phyloP scores from a whole-genome alignment of 805 yeast genomes.

The Jamesozyma piceae region DNA sequence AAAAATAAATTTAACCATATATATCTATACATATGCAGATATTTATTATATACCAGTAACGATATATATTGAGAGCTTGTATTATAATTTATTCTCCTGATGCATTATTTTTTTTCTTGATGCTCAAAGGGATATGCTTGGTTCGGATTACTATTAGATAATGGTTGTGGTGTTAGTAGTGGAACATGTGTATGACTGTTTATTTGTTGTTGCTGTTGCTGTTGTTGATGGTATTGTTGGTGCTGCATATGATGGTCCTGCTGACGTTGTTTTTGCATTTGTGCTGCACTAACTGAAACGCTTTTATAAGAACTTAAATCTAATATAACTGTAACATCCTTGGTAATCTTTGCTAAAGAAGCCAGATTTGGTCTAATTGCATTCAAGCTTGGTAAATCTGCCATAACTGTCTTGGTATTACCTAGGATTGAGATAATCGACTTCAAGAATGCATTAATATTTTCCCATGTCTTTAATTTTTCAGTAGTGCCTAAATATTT shows the following conservation, averaged over 20 bases:
- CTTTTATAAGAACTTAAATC: slow-evolving; percentile 52
- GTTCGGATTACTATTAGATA: slow-evolving; percentile 6
- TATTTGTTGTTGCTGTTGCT: slow-evolving; percentile 5
- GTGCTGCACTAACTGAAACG: slow-evolving; percentile 17
- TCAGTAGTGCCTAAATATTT: slow-evolving; percentile 40
- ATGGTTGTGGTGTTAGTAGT: slow-evolving; percentile 16
- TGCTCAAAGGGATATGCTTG: no score
- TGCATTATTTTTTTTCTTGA: not conserved
- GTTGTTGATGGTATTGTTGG: slow-evolving; percentile 4
- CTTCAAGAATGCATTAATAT: slow-evolving; percentile 69
- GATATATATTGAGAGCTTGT: no score
- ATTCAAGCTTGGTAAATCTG: slow-evolving; percentile 68
- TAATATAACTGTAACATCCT: slow-evolving; percentile 80
- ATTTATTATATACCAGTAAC: slow-evolving; percentile 9
- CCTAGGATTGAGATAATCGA: slow-evolving; percentile 78
- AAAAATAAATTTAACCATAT: not conserved
- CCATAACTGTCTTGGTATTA: slow-evolving; percentile 71
- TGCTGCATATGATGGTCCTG: slow-evolving; percentile 7
- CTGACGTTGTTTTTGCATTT: slow-evolving; percentile 14
- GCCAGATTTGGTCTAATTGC: slow-evolving; percentile 77
- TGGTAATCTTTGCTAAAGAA: slow-evolving; percentile 74
- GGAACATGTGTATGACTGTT: slow-evolving; percentile 14
- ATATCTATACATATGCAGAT: not conserved
- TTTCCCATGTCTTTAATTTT: slow-evolving; percentile 71
- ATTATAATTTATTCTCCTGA: not conserved